Conservation (phyloP, 192 early-diverging fungal species). For the Linnemannia zychae region DNA sequence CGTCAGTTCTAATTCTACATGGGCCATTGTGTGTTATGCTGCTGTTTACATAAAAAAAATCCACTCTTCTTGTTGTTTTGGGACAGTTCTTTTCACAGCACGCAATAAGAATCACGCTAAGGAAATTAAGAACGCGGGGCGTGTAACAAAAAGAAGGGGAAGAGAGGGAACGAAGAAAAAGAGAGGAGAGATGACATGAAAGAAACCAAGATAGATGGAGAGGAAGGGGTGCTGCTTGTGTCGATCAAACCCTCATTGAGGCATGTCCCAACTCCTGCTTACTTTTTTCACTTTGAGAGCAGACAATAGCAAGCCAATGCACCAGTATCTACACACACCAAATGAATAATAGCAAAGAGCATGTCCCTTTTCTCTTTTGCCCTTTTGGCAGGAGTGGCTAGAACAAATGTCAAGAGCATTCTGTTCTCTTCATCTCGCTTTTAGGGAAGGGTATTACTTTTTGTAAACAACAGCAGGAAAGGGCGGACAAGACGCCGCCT, state of each 20-base stretch:
- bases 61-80: not conserved
- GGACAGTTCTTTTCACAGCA: not conserved
- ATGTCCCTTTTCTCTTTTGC: not conserved
- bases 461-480: not conserved
- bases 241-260: constrained; percentile 5
- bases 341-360: not conserved
- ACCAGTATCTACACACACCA: not conserved
- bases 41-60: not conserved
- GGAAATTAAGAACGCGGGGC: constrained; percentile 1
- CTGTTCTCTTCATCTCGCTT: not conserved
- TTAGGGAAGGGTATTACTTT: not conserved
- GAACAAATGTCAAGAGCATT: not conserved
- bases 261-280: constrained; percentile 1
- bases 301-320: not conserved
- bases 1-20: not conserved
- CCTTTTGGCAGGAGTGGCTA: not conserved
- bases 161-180: not conserved
- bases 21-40: not conserved
- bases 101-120: not conserved
- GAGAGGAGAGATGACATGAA: not conserved
- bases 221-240: not conserved
- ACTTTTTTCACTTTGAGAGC: not conserved
- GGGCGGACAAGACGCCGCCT: not conserved
- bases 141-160: not conserved
- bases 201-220: not conserved